A percentile compares a stretch with the other conserved stretches of the same genome.
Conservation (phyloP, 495 filamentous ascomycete species). For the Penicillium turbatum region DNA sequence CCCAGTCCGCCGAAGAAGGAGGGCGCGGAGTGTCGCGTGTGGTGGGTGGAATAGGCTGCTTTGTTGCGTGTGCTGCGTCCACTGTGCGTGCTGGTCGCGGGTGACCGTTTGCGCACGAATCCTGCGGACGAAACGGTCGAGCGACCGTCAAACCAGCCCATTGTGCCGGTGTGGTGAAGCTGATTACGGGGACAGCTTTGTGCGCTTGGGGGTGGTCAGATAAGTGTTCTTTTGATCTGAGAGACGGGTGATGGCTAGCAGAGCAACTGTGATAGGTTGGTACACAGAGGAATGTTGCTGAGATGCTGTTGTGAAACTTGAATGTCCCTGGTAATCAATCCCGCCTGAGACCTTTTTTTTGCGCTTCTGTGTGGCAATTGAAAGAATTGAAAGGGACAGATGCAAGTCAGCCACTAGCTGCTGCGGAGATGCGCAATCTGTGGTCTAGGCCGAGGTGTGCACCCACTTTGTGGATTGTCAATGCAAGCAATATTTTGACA, state of each 20-base stretch:
- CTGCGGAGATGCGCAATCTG: slow-evolving; percentile 31
- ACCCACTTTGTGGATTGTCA: slow-evolving; percentile 24
- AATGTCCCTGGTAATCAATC: neutral
- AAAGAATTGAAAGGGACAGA: slow-evolving; percentile 18
- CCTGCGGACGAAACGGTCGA: slow-evolving; percentile 21
- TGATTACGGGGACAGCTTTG: neutral
- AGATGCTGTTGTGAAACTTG: neutral
- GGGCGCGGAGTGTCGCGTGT: slow-evolving; percentile 41
- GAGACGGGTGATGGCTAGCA: neutral
- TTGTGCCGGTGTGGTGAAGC: slow-evolving; percentile 19
- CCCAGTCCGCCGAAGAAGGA: slow-evolving; percentile 50
- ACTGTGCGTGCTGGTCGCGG: slow-evolving; percentile 24
- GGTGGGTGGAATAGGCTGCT: slow-evolving; percentile 38
- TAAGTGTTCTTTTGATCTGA: neutral
- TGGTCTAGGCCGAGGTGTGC: slow-evolving; percentile 30
- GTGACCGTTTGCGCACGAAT: slow-evolving; percentile 34
- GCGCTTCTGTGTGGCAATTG: slow-evolving; percentile 14
- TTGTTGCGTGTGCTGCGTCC: slow-evolving; percentile 20
- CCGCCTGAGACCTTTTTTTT: slow-evolving; percentile 7
- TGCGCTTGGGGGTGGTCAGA: neutral
- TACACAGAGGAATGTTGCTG: neutral
- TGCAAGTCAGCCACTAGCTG: slow-evolving; percentile 30
- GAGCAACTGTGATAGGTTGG: neutral
- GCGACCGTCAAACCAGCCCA: slow-evolving; percentile 50
- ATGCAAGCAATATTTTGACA: slow-evolving; percentile 15